A percentile compares a stretch with the other conserved stretches of the same genome.
Conservation (phyloP, 768 basidiomycete species). For the Podaxis carcinomalis region DNA sequence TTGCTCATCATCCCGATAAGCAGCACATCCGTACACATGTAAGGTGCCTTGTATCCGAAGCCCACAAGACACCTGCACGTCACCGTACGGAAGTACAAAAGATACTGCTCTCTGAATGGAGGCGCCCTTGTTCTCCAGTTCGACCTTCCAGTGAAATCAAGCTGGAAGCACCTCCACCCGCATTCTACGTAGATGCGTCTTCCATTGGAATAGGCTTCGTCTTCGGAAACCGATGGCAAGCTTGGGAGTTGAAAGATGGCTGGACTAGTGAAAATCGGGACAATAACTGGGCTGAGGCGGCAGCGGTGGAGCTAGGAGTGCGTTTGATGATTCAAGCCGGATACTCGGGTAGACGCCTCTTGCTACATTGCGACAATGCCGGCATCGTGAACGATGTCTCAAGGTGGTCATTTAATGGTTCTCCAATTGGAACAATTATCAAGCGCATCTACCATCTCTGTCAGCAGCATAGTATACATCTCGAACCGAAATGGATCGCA, state of each 20-base stretch:
- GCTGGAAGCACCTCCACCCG: conserved; percentile 25
- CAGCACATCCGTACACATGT: not conserved
- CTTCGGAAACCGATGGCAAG: conserved; percentile 28
- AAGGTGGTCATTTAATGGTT: conserved; percentile 19
- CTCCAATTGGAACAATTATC: conserved; percentile 25
- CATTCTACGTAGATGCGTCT: not conserved
- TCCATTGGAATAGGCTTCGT: conserved; percentile 16
- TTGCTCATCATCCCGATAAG: not conserved
- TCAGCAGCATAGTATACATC: conserved; percentile 16
- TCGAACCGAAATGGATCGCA: conserved; percentile 25
- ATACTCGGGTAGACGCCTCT: conserved; percentile 18
- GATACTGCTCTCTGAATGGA: conserved; percentile 19
- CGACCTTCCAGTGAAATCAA: conserved; percentile 27
- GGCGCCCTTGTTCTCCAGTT: not conserved
- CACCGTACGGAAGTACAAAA: conserved; percentile 5
- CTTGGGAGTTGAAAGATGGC: conserved; percentile 31
- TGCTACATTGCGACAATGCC: conserved; percentile 35
- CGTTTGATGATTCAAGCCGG: conserved; percentile 23
- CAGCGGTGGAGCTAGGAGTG: conserved; percentile 37
- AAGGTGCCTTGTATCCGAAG: conserved; percentile 16
- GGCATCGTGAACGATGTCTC: conserved; percentile 33
- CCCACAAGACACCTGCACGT: conserved; percentile 16
- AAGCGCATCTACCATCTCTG: conserved; percentile 21
- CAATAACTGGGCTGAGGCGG: conserved; percentile 43
- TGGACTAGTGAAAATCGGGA: conserved; percentile 25